phyloP scores from a whole-genome alignment of 164 flowering plant genomes.

The grape (Vitis vinifera) region DNA sequence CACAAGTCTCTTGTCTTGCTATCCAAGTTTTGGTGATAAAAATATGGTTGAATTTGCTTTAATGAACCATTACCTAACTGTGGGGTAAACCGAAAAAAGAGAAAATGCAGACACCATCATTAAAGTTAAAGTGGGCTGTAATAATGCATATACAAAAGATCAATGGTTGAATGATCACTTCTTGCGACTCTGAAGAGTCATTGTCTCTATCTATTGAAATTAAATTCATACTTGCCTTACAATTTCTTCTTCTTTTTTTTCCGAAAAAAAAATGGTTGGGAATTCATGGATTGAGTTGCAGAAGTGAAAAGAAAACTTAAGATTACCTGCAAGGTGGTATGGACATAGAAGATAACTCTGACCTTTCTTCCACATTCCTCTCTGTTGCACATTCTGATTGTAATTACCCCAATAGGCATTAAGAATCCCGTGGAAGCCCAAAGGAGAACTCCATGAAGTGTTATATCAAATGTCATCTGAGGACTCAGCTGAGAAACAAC shows the following conservation, averaged over 20 bases:
- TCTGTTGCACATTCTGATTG: slow-evolving; percentile 53
- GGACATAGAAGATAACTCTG: slow-evolving; percentile 61
- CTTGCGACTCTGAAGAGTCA: background rate
- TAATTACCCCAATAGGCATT: slow-evolving; percentile 75
- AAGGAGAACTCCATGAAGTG: slow-evolving; percentile 63
- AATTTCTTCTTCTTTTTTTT: no score
- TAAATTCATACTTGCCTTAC: background rate
- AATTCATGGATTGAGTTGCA: background rate
- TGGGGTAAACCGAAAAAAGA: background rate
- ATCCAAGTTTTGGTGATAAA: slow-evolving; percentile 26
- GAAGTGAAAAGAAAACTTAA: background rate
- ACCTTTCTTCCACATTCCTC: slow-evolving; percentile 37
- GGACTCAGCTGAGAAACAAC: slow-evolving; percentile 32
- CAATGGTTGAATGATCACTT: slow-evolving; percentile 18
- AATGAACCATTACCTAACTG: background rate
- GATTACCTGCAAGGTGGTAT: slow-evolving; percentile 67
- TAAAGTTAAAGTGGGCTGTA: slow-evolving; percentile 21
- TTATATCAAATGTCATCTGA: slow-evolving; percentile 36
- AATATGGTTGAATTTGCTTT: slow-evolving; percentile 1
- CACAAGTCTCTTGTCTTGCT: slow-evolving; percentile 13
- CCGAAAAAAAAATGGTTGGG: background rate
- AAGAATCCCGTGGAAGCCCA: slow-evolving; percentile 85
- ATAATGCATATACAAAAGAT: slow-evolving; percentile 11
- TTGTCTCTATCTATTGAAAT: no score
- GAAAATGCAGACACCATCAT: slow-evolving; percentile 19